Conservation (phyloP, 352 stramenopile species). For the Pythium dissotocum region DNA sequence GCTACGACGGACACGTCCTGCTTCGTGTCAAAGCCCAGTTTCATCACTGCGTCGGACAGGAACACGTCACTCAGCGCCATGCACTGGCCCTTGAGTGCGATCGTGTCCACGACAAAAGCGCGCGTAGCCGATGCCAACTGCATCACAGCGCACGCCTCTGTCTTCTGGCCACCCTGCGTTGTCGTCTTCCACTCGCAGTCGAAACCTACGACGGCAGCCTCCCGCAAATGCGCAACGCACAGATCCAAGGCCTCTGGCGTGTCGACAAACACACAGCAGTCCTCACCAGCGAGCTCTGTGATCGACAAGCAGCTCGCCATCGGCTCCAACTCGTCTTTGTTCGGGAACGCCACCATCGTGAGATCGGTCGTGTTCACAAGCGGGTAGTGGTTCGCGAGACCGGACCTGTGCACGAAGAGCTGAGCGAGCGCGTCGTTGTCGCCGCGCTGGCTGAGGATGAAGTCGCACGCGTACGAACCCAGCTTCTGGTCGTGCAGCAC, state of each 20-base stretch:
- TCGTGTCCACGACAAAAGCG: slow-evolving; percentile 70
- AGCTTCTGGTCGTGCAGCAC: slow-evolving; percentile 31
- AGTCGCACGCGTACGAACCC: slow-evolving; percentile 52
- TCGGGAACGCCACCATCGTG: slow-evolving; percentile 19
- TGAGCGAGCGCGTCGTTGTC: slow-evolving; percentile 39
- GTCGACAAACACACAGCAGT: slow-evolving; percentile 64
- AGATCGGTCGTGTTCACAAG: slow-evolving; percentile 45
- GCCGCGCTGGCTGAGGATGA: slow-evolving; percentile 52
- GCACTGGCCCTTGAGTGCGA: slow-evolving; percentile 43
- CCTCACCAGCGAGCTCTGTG: slow-evolving; percentile 36
- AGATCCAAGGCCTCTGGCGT: slow-evolving; percentile 33
- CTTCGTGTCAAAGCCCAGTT: slow-evolving; percentile 72
- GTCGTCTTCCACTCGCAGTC: slow-evolving; percentile 79
- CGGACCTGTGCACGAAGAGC: slow-evolving; percentile 55
- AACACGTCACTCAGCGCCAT: slow-evolving; percentile 41
- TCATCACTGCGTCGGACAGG: slow-evolving; percentile 46
- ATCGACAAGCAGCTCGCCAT: slow-evolving; percentile 54
- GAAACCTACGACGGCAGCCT: slow-evolving; percentile 57
- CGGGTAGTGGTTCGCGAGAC: slow-evolving; percentile 41
- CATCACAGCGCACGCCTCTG: slow-evolving; percentile 54
- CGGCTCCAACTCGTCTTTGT: slow-evolving; percentile 45
- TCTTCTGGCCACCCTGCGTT: slow-evolving; percentile 19
- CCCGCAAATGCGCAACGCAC: slow-evolving; percentile 47
- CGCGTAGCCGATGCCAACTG: slow-evolving; percentile 63
- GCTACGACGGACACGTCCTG: slow-evolving; percentile 64